These are phyloP conservation scores for Hortiboletus campestris DNA, from an alignment of 768 basidiomycete species.

Conservation along the genomic window DNA sequence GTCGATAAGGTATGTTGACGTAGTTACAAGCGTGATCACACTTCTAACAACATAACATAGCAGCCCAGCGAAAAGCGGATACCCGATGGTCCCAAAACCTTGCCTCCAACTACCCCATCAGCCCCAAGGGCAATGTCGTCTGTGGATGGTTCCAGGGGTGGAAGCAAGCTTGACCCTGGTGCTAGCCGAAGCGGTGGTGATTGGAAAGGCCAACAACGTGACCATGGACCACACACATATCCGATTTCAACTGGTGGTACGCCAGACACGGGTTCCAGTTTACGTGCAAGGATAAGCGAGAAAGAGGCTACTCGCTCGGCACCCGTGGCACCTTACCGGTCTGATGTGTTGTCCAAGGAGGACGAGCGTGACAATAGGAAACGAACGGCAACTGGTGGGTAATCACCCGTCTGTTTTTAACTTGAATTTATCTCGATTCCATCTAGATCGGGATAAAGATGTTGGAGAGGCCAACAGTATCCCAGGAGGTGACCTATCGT, in stretches of 20 bases:
- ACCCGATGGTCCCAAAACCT: slow-evolving; percentile 52
- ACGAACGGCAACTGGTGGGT: slow-evolving; percentile 65
- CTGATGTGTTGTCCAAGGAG: slow-evolving; percentile 46
- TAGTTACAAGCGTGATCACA: background rate
- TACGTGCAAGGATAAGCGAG: slow-evolving; percentile 61
- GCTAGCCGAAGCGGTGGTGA: slow-evolving; percentile 45
- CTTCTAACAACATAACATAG: slow-evolving; percentile 5
- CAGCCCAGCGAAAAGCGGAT: slow-evolving; percentile 55
- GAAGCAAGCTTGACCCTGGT: slow-evolving; percentile 39
- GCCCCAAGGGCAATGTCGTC: slow-evolving; percentile 71
- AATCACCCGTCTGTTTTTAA: background rate
- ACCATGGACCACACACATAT: slow-evolving; percentile 29
- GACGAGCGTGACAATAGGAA: slow-evolving; percentile 71
- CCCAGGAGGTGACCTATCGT: slow-evolving; percentile 36
- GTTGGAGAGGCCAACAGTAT: slow-evolving; percentile 36
- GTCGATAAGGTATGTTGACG: slow-evolving; percentile 57
- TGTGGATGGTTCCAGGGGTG: slow-evolving; percentile 39
- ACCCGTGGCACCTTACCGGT: slow-evolving; percentile 44
- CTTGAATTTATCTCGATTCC: slow-evolving; percentile 2
- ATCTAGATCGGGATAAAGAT: slow-evolving; percentile 65
- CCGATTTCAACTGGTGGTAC: slow-evolving; percentile 18
- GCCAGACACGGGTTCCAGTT: slow-evolving; percentile 34
- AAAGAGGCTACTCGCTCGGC: slow-evolving; percentile 46
- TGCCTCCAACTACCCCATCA: slow-evolving; percentile 62
- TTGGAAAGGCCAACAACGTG: slow-evolving; percentile 44